Percentiles rank a stretch among this genome's conserved stretches.
These are phyloP conservation scores for Venturia oleaginea DNA, from an alignment of 2,329 filamentous ascomycete species.

Conservation along the genomic window DNA sequence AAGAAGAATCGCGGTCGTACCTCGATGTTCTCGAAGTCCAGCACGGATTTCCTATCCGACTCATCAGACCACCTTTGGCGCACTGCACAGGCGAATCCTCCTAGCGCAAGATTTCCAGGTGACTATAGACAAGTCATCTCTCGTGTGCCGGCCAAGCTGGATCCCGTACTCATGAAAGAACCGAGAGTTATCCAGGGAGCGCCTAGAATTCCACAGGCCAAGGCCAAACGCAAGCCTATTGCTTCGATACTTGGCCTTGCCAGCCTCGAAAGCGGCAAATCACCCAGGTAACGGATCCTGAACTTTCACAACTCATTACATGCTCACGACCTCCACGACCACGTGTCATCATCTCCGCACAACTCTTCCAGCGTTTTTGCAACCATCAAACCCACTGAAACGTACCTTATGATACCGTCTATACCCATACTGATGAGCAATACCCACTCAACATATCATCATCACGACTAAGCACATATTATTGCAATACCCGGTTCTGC, in stretches of 20 bases:
- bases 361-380: neutral
- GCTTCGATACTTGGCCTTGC: neutral
- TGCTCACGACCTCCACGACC: neutral
- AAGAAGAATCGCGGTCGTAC: slow-evolving; percentile 62
- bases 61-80: slow-evolving; percentile 74
- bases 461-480: neutral
- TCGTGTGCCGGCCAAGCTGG: slow-evolving; percentile 68
- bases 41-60: slow-evolving; percentile 58
- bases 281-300: neutral
- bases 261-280: neutral
- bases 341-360: neutral
- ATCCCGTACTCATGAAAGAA: slow-evolving; percentile 82
- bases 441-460: neutral
- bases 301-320: neutral
- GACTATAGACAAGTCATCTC: slow-evolving; percentile 45
- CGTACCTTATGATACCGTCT: neutral
- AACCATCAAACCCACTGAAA: neutral
- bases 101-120: slow-evolving; percentile 43
- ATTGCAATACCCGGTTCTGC: neutral
- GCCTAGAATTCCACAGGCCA: slow-evolving; percentile 49
- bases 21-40: slow-evolving; percentile 53
- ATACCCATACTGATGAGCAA: neutral
- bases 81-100: slow-evolving; percentile 49
- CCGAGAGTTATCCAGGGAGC: slow-evolving; percentile 82
- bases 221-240: slow-evolving; percentile 33